Evolutionary conservation across 2,329 filamentous ascomycete genomes (phyloP), one percentile per base, ranked within the genome.

Genomic region (Colletotrichum caudatum): DNA sequence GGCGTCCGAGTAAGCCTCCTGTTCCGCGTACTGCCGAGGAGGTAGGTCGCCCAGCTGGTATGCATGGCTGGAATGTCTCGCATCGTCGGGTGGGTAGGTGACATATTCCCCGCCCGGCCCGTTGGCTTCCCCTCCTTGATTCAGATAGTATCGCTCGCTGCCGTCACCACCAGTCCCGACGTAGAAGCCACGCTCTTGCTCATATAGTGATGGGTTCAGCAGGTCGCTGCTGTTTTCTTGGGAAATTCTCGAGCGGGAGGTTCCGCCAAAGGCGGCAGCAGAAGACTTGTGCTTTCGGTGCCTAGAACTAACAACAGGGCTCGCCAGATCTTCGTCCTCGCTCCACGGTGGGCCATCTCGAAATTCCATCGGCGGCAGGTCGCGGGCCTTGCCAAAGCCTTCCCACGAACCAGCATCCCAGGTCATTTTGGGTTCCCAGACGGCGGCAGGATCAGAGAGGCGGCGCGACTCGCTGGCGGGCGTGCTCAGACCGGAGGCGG

Each of bases 271-370:
- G 5, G 85, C 81, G 23, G 87, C 85, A 1, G 86, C 86, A 0
- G 89, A 87, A 3, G 92, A 93, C 80, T 93, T 97, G 82, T 95
- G 92, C 81, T 96, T 97, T 78, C 93, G 92, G 80, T 97, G 94
- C 69, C 93, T 88, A 50, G 93, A 93, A 75, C 92, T 94, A 18
- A 95, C 94, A 23, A 97, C 93, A 0, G 95, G 95, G 78, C 94
- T 97, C 78, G 96, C 94, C 54, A 98, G 87, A 81, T 98, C 96
- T 76, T 98, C 94, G 78, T 98, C 95, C 82, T 98, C 95, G 81
- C 94, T 97, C 84, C 94, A 98, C 2, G 95, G 95, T 29, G 95
- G 95, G 0, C 95, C 95, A 78, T 96, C 94, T 5, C 90, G 93
- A 76, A 96, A 95, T 60, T 94, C 90, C 78, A 96, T 94, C 26